Evolutionary conservation across 2,329 filamentous ascomycete genomes (phyloP), one percentile per base, ranked within the genome.

Genomic region (Neurospora crassa): DNA sequence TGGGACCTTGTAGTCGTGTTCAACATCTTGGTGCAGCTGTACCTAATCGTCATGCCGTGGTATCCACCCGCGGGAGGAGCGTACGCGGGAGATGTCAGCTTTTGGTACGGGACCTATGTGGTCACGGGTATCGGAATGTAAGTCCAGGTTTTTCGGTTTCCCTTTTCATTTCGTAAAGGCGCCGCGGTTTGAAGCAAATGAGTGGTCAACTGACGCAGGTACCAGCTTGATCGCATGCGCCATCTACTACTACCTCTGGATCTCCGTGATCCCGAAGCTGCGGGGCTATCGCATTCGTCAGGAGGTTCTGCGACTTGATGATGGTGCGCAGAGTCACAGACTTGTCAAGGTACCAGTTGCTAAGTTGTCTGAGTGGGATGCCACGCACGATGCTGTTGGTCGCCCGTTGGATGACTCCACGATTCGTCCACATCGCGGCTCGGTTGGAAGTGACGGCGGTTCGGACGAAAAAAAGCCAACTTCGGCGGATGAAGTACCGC

Each of bases 21-120:
- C 78, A 88, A 85, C 68, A 84, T 90, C 67, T 77, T 88, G 0
- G 80, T 88, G 0, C 86, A 91, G 69, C 71, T 89, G 0, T 92
- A 88, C 72, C 80, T 92, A 67, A 80, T 93, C 2, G 83, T 89
- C 18, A 91, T 91, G 84, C 90, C 91, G 0, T 93, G 90, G 91
- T 90, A 89, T 74, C 91, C 90, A 1, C 91, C 91, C 0, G 82
- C 83, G 0, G 84, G 82, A 0, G 90, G 90, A 0, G 81, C 81
- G 0, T 84, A 86, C 42, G 87, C 85, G 0, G 90, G 90, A 0
- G 87, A 90, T 71, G 90, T 92, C 1, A 90, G 86, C 70, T 93
- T 93, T 79, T 93, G 88, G 87, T 93, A 92, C 74, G 90, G 84
- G 1, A 92, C 90, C 0, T 92, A 92, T 75, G 85, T 86, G 24